Evolutionary conservation across 2,329 filamentous ascomycete genomes (phyloP).

Genomic region (Pseudogymnoascus sp.): DNA sequence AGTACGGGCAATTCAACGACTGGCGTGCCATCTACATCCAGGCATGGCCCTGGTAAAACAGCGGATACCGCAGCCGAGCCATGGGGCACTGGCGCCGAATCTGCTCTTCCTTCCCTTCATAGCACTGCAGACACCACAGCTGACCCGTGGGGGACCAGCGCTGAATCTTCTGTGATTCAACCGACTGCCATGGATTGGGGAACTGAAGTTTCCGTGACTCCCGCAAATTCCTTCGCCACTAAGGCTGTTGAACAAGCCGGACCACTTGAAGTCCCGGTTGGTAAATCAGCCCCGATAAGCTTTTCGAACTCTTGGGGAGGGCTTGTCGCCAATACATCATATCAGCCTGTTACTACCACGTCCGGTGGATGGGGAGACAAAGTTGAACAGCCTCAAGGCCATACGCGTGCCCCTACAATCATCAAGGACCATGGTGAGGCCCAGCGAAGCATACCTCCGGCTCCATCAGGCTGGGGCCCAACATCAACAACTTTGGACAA

Average conservation of each 20-base stretch:
- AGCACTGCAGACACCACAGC: not conserved
- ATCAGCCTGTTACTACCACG: not conserved
- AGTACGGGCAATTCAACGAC: not conserved
- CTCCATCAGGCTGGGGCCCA: not conserved
- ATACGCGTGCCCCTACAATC: not conserved
- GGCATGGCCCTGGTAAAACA: not conserved
- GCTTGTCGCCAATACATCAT: too few relatives aligned
- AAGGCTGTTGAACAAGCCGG: not conserved
- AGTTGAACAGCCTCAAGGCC: not conserved
- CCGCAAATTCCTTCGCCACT: not conserved
- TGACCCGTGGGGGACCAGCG: not conserved
- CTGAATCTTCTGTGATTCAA: not conserved
- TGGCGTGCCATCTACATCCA: not conserved
- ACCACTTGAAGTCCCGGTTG: not conserved
- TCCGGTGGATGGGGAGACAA: not conserved
- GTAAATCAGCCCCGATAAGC: not conserved
- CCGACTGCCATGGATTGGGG: not conserved
- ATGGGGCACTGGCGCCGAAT: not conserved
- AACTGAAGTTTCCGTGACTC: not conserved
- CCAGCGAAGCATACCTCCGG: too few relatives aligned
- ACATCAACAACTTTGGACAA: not conserved
- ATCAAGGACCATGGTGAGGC: too few relatives aligned
- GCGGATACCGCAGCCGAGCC: not conserved
- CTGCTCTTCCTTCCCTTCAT: not conserved
- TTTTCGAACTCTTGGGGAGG: not conserved